These are phyloP conservation scores for Vanilla planifolia DNA, from an alignment of 106 monocot species.

Conservation along the genomic window DNA sequence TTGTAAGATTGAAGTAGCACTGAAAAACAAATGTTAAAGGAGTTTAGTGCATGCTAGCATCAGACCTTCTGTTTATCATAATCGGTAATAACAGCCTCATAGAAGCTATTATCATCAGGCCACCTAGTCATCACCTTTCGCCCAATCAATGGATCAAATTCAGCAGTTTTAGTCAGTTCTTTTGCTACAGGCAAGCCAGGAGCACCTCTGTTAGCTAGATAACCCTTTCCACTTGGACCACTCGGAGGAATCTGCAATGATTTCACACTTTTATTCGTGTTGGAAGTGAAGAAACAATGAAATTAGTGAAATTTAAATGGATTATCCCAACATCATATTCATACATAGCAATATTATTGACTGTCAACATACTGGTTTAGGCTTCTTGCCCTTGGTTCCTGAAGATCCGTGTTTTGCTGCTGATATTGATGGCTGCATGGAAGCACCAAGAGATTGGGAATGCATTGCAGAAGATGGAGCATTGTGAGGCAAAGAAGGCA, in stretches of 20 bases:
- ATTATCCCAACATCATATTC: too few relatives aligned
- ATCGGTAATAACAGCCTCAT: constrained; percentile 56
- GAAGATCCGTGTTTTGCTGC: constrained; percentile 48
- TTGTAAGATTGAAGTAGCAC: background rate
- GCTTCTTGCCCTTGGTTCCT: constrained; percentile 62
- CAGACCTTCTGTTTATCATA: constrained; percentile 13
- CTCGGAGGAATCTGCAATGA: constrained; percentile 12
- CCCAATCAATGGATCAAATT: constrained; percentile 45
- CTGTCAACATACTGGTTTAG: constrained; percentile 56
- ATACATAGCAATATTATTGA: constrained; percentile 9
- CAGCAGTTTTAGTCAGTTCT: constrained; percentile 25
- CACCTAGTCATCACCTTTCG: constrained; percentile 56
- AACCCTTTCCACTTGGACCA: constrained; percentile 28
- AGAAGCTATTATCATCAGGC: constrained; percentile 71
- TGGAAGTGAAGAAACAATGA: background rate
- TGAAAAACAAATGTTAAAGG: too few relatives aligned
- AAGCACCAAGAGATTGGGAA: constrained; percentile 29
- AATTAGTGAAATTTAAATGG: too few relatives aligned
- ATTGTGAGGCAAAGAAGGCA: constrained; percentile 42
- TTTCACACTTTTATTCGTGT: constrained; percentile 2
- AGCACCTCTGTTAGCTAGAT: constrained; percentile 24
- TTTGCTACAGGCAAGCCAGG: constrained; percentile 23
- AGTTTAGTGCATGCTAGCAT: too few relatives aligned
- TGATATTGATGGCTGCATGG: constrained; percentile 54
- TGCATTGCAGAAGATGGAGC: constrained; percentile 39